These are phyloP conservation scores for Colletotrichum sp. DNA, from an alignment of 2,329 filamentous ascomycete genomes.

Conservation along the genomic window DNA sequence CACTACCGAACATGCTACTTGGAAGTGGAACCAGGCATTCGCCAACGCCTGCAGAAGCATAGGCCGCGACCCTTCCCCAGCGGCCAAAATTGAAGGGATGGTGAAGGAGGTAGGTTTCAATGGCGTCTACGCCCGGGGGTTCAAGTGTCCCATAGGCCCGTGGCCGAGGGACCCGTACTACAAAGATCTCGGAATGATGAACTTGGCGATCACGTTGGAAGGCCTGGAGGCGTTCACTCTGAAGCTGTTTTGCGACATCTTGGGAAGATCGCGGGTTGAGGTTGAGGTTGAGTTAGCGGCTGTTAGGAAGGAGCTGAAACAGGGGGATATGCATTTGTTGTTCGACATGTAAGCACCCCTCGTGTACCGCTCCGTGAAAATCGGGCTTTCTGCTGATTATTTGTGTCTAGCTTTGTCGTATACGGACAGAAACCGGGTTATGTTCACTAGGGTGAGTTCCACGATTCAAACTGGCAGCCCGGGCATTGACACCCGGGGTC, in stretches of 20 bases:
- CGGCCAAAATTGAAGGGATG: neutral
- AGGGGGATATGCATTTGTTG: neutral
- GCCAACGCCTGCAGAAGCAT: neutral
- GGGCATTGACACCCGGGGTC: accelerated
- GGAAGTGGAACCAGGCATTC: neutral
- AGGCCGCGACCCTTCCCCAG: neutral
- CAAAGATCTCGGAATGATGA: neutral
- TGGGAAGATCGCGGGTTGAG: neutral
- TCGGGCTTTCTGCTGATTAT: neutral
- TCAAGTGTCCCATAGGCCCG: neutral
- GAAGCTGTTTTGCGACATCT: neutral
- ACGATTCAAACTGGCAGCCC: neutral
- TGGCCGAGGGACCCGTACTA: neutral
- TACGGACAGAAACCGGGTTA: neutral
- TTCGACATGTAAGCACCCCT: neutral
- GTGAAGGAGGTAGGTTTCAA: neutral
- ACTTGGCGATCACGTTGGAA: neutral
- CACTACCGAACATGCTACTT: neutral
- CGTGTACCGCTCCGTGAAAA: neutral
- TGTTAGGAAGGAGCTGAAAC: neutral
- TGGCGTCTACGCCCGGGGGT: neutral
- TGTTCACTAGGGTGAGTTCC: neutral
- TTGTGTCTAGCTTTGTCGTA: neutral
- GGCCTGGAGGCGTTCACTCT: neutral
- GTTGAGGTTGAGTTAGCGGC: neutral